Conservation (phyloP, 2,329 filamentous ascomycete genomes). For the Trichoderma sp. region DNA sequence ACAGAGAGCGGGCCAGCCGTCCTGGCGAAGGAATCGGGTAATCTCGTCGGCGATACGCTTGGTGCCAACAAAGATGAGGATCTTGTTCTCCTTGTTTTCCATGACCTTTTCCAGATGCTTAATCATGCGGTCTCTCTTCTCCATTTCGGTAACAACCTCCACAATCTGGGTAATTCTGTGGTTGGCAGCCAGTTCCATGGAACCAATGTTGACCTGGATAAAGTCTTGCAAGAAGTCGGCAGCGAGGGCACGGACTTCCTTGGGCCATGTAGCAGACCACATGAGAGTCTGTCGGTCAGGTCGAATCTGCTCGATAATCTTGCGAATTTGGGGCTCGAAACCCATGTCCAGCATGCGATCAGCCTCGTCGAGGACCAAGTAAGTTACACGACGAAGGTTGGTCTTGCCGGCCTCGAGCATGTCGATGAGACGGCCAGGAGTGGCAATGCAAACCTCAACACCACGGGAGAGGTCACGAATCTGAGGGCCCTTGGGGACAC, state of each 20-base stretch:
- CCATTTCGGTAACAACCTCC: slow-evolving; percentile 92
- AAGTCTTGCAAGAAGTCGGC: slow-evolving; percentile 91
- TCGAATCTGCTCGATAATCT: slow-evolving; percentile 96
- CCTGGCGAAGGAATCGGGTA: slow-evolving; percentile 93
- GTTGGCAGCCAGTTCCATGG: slow-evolving; percentile 93
- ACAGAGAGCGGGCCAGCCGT: slow-evolving; percentile 97
- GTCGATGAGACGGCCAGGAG: slow-evolving; percentile 95
- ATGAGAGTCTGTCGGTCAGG: slow-evolving; percentile 98
- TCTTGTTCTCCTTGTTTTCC: slow-evolving; percentile 94
- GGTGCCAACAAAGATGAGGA: slow-evolving; percentile 89
- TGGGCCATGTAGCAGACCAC: slow-evolving; percentile 99
- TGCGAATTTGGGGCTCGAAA: slow-evolving; percentile 99
- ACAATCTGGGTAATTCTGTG: slow-evolving; percentile 98
- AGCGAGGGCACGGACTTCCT: slow-evolving; percentile 92
- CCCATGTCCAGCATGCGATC: slow-evolving; percentile 99
- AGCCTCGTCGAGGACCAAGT: slow-evolving; percentile 97
- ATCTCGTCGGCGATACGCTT: slow-evolving; percentile 99
- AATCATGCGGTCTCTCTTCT: slow-evolving; percentile 97
- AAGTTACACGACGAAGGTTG: slow-evolving; percentile 96
- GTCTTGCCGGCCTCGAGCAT: slow-evolving; percentile 98
- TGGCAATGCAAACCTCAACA: slow-evolving; percentile 98
- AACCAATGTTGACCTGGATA: slow-evolving; percentile 98
- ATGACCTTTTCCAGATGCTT: slow-evolving; percentile 98
- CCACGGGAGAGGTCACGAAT: slow-evolving; percentile 93
- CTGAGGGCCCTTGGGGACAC: slow-evolving; percentile 96